Base-by-base conservation (phyloP, 257 asterid species). In the Buddleja alternifolia region DNA sequence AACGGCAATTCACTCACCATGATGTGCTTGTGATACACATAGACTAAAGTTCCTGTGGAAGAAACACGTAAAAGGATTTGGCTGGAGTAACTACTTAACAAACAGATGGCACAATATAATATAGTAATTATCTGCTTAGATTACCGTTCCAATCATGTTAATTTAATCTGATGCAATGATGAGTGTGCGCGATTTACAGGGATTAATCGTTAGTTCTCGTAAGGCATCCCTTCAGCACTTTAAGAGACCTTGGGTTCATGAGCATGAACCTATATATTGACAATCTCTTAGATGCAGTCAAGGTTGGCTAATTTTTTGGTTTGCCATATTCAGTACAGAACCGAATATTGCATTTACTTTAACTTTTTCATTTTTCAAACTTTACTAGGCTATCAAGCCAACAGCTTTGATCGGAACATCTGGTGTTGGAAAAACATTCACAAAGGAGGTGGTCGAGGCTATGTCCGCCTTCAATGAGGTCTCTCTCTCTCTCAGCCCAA, bases 241-340 rank as follows among this genome's bases (percentile, higher is more conserved):
- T 71, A 84, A 87, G 81, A 71, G 84, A 70, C 87, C 87, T 12
- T 85, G 90, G 87, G 95, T 89, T 23, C 95, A 87, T 63, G 88
- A 85, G 63, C 86, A 83, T 41, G 85, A 85, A 74, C 82, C 86
- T 9, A 15, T 16, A 29, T 24, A 68, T 83, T 60, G 15, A 61
- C 60, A 78, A 77, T 73, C 91, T 87, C 48, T 71, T 85, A 44
- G 91, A 78, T 61, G 82, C 88, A 50, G 80, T 85, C 75, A 83
- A 87, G 95, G 91, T 87, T 44, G 20, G 76, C 32, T 59, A 51
- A 32, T 51, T 29, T 48, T 41, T 25, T 63, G 29, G 1, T 9
- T 23, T 25, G n/a, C n/a, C 11, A 15, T 48, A 59, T 70, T 19
- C 4, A 4, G 4, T 19, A 32, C 24, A 29, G 7, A 9, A 23